A percentile compares a stretch with the other conserved stretches of the same genome.
These are phyloP conservation scores for Porogramme epimiltina DNA, from an alignment of 1,284 basidiomycete genomes.

Conservation along the genomic window DNA sequence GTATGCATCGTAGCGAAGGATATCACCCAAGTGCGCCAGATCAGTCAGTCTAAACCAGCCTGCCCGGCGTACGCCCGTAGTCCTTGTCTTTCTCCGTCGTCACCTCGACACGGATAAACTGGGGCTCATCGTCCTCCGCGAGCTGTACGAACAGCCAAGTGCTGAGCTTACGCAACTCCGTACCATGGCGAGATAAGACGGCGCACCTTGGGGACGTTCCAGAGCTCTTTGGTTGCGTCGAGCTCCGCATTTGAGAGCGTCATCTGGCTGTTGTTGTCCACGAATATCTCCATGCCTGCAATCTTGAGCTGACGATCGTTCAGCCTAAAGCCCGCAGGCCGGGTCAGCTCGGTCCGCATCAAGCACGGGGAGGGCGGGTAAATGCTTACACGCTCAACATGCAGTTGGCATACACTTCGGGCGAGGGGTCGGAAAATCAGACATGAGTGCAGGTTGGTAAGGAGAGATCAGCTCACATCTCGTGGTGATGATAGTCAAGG, in stretches of 20 bases:
- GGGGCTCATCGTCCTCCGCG: not conserved
- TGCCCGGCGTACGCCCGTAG: not conserved
- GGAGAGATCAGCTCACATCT: not conserved
- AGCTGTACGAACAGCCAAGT: too few species aligned
- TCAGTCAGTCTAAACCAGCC: not conserved
- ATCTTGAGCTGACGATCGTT: constrained; percentile 4
- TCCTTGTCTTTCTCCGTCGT: not conserved
- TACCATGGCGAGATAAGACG: too few species aligned
- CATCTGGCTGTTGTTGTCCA: constrained; percentile 1
- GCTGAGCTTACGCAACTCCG: too few species aligned
- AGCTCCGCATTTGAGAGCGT: constrained; percentile 1
- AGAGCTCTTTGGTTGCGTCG: constrained; percentile 2
- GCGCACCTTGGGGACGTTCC: constrained; percentile 4
- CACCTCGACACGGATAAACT: not conserved
- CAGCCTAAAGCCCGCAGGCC: not conserved
- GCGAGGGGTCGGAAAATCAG: constrained; percentile 1
- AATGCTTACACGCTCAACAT: not conserved
- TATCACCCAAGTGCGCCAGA: too few species aligned
- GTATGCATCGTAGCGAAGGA: too few species aligned
- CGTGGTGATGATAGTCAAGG: constrained; percentile 5
- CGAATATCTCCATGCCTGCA: constrained; percentile 12
- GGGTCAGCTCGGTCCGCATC: not conserved
- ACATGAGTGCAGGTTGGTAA: not conserved
- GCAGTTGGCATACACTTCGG: constrained; percentile 2
- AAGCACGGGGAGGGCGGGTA: not conserved